A percentile compares a stretch with the other conserved stretches of the same genome.
phyloP scores from a whole-genome alignment of 495 filamentous ascomycete genomes.

The Bacidia gigantensis region DNA sequence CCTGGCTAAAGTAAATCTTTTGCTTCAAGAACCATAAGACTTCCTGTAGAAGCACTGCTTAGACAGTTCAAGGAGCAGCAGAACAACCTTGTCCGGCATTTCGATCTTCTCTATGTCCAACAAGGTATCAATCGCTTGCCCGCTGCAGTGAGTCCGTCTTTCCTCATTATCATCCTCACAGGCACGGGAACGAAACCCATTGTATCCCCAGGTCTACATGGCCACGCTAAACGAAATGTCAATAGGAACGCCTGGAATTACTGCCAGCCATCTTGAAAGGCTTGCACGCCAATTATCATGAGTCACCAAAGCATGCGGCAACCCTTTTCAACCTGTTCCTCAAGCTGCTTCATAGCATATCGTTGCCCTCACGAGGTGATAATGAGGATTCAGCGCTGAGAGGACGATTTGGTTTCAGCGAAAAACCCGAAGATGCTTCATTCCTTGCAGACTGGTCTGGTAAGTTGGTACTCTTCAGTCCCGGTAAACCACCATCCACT shows the following conservation, averaged over 20 bases:
- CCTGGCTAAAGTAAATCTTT: not conserved
- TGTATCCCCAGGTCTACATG: not conserved
- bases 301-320: constrained; percentile 46
- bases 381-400: constrained; percentile 62
- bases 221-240: not conserved
- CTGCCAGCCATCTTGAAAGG: constrained; percentile 59
- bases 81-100: constrained; percentile 62
- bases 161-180: too few species aligned
- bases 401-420: constrained; percentile 47
- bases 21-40: constrained; percentile 41
- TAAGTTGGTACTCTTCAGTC: constrained; percentile 62
- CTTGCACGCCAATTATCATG: constrained; percentile 48
- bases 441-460: constrained; percentile 68
- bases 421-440: constrained; percentile 45
- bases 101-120: constrained; percentile 81
- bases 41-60: constrained; percentile 71
- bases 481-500: constrained; percentile 18
- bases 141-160: constrained; percentile 13
- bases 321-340: constrained; percentile 76
- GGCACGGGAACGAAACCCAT: too few species aligned
- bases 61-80: constrained; percentile 79
- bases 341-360: constrained; percentile 55
- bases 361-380: constrained; percentile 59
- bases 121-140: constrained; percentile 65
- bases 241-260: constrained; percentile 51